Conservation (phyloP, 352 stramenopile genomes). For the Phytophthora idaei region DNA sequence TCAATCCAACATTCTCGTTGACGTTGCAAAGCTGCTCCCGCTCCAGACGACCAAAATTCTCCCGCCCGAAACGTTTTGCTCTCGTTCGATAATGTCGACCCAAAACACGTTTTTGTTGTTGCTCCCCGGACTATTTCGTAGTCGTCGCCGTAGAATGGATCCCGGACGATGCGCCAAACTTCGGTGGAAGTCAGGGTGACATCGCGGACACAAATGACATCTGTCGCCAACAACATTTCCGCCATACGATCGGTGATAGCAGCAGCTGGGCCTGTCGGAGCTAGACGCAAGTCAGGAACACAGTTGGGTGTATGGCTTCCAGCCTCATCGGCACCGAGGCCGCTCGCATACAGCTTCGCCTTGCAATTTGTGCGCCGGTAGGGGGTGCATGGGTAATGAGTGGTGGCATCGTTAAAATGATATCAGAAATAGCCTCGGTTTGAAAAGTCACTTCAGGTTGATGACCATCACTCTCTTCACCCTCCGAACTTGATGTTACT, state of each 20-base stretch:
- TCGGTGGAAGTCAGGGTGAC: background rate
- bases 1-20: too few species aligned
- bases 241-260: background rate
- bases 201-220: conserved; percentile 4
- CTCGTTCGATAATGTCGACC: background rate
- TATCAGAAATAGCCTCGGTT: background rate
- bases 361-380: background rate
- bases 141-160: background rate
- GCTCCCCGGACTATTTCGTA: background rate
- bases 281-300: background rate
- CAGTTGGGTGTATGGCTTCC: background rate
- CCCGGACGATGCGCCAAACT: background rate
- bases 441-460: background rate
- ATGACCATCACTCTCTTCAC: background rate
- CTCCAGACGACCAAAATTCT: conserved; percentile 3
- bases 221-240: conserved; percentile 1
- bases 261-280: background rate
- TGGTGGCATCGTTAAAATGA: background rate
- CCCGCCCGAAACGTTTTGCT: background rate
- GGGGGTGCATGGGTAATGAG: background rate
- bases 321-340: background rate
- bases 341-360: background rate
- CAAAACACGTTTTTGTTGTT: background rate
- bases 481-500: background rate
- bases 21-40: background rate